phyloP scores from a whole-genome alignment of 139 green algal genomes.

The Chlorella sorokiniana region DNA sequence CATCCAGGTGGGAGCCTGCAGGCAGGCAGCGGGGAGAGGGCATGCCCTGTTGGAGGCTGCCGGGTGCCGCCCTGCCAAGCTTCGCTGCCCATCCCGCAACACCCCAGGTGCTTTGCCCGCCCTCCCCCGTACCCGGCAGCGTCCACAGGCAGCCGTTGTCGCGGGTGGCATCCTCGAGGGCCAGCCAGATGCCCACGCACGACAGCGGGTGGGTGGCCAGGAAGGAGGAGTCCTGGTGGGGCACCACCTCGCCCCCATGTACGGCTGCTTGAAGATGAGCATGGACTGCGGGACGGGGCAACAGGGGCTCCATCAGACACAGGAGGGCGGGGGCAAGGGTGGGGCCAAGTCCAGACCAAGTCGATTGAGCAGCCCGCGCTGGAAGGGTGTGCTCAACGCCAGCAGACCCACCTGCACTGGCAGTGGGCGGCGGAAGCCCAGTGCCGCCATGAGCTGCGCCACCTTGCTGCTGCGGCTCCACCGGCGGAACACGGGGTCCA shows the following conservation, averaged over 20 bases:
- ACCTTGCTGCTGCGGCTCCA: slow-evolving; percentile 81
- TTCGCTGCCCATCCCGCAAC: not conserved
- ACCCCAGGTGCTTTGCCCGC: not conserved
- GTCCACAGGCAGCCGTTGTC: slow-evolving; percentile 95
- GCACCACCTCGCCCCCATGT: slow-evolving; percentile 89
- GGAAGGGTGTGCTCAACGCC: too few relatives aligned
- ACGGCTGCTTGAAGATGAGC: slow-evolving; percentile 78
- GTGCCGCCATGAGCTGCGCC: slow-evolving; percentile 54
- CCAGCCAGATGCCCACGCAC: slow-evolving; percentile 90
- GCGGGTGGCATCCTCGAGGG: slow-evolving; percentile 88
- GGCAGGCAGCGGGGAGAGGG: not conserved
- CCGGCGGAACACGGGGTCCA: slow-evolving; percentile 83
- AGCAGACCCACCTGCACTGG: slow-evolving; percentile 77
- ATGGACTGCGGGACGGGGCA: slow-evolving; percentile 18
- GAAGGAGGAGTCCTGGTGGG: slow-evolving; percentile 93
- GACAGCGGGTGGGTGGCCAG: slow-evolving; percentile 86
- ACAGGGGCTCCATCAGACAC: not conserved
- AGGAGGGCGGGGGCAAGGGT: not conserved
- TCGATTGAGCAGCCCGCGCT: not conserved
- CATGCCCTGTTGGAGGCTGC: not conserved
- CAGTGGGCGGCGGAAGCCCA: slow-evolving; percentile 79
- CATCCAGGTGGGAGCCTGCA: slow-evolving; percentile 51
- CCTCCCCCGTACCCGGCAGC: slow-evolving; percentile 39
- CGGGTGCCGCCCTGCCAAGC: not conserved
- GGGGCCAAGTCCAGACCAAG: too few relatives aligned